Evolutionary conservation across 2,329 filamentous ascomycete genomes (phyloP), one percentile per base, ranked within the genome.

Genomic region (Venturia effusa): DNA sequence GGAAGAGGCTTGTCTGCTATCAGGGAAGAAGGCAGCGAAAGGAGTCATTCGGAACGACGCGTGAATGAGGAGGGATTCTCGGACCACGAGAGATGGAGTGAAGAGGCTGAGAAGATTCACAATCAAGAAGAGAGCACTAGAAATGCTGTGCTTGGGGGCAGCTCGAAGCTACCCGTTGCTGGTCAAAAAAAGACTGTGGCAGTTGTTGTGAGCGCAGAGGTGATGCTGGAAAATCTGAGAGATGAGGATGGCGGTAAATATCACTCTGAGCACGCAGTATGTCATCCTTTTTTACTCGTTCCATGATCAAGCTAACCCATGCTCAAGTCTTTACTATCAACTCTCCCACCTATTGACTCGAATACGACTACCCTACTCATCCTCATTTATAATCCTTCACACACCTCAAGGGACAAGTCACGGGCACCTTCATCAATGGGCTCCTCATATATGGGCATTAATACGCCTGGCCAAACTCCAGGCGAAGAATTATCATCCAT

Each of bases 371-470:
- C 90, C 72, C 81, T 97, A 30, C 95, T 96, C 71, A 83, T 97
- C 65, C 81, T 97, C 68, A 93, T 97, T 71, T 96, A 96, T 75
- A 90, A 91, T 75, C 87, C 91, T 62, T 79, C 83, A 66, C 75
- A 74, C 54, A 60, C 79, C 62, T 73, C 83, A 65, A 81, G 87
- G 76, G 69, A 66, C 71, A 65, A 68, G 69, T 69, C 83, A 73
- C 78, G 84, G 77, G 77, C 83, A 76, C 73, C 84, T 74, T 76
- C 84, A 76, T 80, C 84, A 74, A 77, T 95, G 80, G 73, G 83
- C 81, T 95, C 90, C 62, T 95, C 92, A 4, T 96, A 91, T 78
- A 92, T 90, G 68, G 92, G 94, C 76, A 94, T 96, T 74, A 86
- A 84, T 66, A 77, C 74, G 3, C 77, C 93, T 75, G 86, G 83